Base-by-base conservation (phyloP, 2,329 filamentous ascomycete genomes). In the Fusarium ramigenum region DNA sequence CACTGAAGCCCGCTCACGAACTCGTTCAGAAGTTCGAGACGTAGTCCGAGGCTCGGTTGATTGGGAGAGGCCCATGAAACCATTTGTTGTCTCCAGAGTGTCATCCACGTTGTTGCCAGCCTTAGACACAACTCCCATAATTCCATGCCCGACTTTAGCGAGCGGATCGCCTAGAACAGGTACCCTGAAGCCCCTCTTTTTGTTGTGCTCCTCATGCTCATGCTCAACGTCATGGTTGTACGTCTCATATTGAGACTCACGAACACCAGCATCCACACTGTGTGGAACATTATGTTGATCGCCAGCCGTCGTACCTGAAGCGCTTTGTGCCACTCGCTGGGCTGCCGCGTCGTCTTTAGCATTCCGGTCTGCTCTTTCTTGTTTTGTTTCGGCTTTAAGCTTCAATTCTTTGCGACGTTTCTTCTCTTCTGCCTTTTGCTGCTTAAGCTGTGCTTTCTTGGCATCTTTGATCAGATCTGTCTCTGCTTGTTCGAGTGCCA, bases 381-480 rank as follows among this genome's bases (percentile, higher is more conserved):
- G 25, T 25, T 25, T 25, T 25, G 25, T 25, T 25, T 25, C 25
- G 25, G 25, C 25, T 25, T 25, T 25, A 25, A 25, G 25, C 25
- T 25, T 25, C 25, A 25, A 25, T 25, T 25, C 25, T 25, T 25
- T 25, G 25, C 25, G 25, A 25, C 25, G 25, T 25, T 25, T 25
- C 25, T 25, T 88, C 79, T 93, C 95, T 46, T 91, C 92, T 11
- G 90, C 89, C 89, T 58, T 87, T 86, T 62, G 87, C 80, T 90
- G 86, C 79, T 96, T 92, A n/a, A 92, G 83, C 75, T 98, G 91
- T 19, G 90, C 91, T 79, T 92, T 94, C 79, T 95, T 95, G 62
- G 93, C 95, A 50, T 87, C 87, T 66, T 91, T 92, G 75, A 99
- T 93, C 44, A 99, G 85, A 28, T 94, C 90, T 0, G 94, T 25